phyloP scores from a whole-genome alignment of 2,329 filamentous ascomycete genomes.

The Trichoderma gracile region DNA sequence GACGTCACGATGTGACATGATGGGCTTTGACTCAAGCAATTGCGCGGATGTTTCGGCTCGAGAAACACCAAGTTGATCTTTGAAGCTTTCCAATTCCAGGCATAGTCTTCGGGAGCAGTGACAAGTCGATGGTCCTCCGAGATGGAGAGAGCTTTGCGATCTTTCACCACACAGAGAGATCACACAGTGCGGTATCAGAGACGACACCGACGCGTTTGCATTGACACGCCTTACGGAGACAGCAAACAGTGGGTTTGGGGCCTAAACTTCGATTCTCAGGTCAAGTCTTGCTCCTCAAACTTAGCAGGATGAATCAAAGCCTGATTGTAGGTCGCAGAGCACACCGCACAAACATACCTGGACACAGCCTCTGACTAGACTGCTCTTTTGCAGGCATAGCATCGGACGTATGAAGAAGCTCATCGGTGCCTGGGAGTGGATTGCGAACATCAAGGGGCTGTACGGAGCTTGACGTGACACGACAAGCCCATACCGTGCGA shows the following conservation, averaged over 20 bases:
- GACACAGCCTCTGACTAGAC: not conserved
- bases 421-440: constrained; percentile 13
- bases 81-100: constrained; percentile 2
- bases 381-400: not conserved
- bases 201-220: not conserved
- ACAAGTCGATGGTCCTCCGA: not conserved
- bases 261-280: not conserved
- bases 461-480: not conserved
- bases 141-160: not conserved
- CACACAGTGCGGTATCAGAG: not conserved
- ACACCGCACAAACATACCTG: not conserved
- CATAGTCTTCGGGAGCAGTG: not conserved
- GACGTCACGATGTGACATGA: constrained; percentile 22
- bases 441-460: not conserved
- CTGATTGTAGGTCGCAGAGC: not conserved
- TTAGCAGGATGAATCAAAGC: not conserved
- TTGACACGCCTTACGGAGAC: not conserved
- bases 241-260: not conserved
- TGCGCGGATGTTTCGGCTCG: constrained; percentile 19
- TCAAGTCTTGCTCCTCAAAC: not conserved
- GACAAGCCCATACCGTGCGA: not conserved
- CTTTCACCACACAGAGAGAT: not conserved
- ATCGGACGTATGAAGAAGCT: constrained; percentile 2
- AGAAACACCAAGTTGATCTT: constrained; percentile 2
- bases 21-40: constrained; percentile 2